Percentiles rank a stretch among this genome's conserved stretches.
Evolutionary conservation across 1,139 yeast genomes (phyloP).

Genomic region (Protomyces inouyei): DNA sequence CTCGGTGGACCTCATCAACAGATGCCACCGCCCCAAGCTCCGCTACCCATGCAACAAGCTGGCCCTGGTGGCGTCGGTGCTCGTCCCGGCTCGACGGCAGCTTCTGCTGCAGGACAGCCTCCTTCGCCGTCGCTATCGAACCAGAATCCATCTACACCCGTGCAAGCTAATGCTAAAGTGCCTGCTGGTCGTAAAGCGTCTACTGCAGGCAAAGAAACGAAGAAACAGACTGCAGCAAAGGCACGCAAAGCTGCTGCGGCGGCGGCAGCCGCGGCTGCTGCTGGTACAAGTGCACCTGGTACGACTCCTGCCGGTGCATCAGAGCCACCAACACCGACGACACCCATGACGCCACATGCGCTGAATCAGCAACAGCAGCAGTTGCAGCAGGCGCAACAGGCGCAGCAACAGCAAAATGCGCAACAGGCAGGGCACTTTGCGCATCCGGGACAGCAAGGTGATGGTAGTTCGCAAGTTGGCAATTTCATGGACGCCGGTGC

Average conservation of each 20-base stretch:
- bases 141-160: conserved; percentile 45
- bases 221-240: conserved; percentile 35
- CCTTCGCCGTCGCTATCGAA: conserved; percentile 40
- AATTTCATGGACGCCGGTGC: background rate
- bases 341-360: conserved; percentile 40
- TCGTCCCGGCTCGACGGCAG: conserved; percentile 25
- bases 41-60: background rate
- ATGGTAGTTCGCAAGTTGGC: background rate
- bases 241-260: conserved; percentile 32
- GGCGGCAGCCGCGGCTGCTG: conserved; percentile 34
- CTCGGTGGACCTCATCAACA: conserved; percentile 29
- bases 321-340: conserved; percentile 44
- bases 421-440: conserved; percentile 19
- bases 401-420: conserved; percentile 22
- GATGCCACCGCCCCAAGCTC: conserved; percentile 34
- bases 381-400: conserved; percentile 26
- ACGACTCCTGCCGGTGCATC: conserved; percentile 36
- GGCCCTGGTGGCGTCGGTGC: conserved; percentile 20
- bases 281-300: background rate
- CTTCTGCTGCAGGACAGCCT: conserved; percentile 34
- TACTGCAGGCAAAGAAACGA: conserved; percentile 36
- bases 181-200: conserved; percentile 45
- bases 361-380: conserved; percentile 29
- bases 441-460: background rate
- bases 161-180: conserved; percentile 45